Percentiles rank a stretch among this genome's conserved stretches.
Evolutionary conservation across 352 stramenopile genomes (phyloP).

Genomic region (Globisporangium viniferum): DNA sequence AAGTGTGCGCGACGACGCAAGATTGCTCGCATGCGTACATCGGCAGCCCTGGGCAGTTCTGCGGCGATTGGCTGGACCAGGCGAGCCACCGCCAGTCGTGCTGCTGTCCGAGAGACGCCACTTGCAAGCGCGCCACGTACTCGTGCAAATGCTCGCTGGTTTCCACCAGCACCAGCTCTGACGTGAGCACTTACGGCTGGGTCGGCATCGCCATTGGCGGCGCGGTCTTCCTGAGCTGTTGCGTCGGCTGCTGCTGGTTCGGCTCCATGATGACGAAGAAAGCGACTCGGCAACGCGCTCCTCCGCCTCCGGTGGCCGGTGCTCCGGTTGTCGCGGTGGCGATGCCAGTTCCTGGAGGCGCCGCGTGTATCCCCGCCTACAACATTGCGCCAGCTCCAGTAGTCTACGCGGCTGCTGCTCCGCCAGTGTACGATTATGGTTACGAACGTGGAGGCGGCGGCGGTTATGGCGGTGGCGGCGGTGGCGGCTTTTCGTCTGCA

Average conservation of each 20-base stretch:
- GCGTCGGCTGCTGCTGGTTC: conserved; percentile 7
- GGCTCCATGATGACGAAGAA: conserved; percentile 5
- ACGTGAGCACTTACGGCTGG: conserved; percentile 6
- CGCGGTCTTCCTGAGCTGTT: conserved; percentile 9
- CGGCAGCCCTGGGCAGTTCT: conserved; percentile 23
- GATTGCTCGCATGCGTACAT: conserved; percentile 28
- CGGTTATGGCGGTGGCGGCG: conserved; percentile 11
- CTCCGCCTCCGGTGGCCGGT: neutral
- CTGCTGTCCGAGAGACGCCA: conserved; percentile 25
- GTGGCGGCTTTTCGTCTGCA: conserved; percentile 4
- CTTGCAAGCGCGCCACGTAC: conserved; percentile 15
- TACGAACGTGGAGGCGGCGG: conserved; percentile 4
- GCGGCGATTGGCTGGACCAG: conserved; percentile 28
- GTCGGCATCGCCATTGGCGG: conserved; percentile 8
- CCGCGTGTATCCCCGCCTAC: neutral
- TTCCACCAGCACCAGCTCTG: neutral
- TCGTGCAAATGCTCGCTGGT: conserved; percentile 10
- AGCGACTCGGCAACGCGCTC: neutral
- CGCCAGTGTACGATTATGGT: conserved; percentile 7
- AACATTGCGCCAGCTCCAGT: conserved; percentile 5
- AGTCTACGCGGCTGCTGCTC: neutral
- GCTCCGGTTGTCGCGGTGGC: neutral
- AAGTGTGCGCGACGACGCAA: conserved; percentile 18
- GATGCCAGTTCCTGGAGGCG: conserved; percentile 2
- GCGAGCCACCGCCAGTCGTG: conserved; percentile 19